Evolutionary conservation across 306 rosid species (phyloP).

Genomic region (Abrus pulchellus): DNA sequence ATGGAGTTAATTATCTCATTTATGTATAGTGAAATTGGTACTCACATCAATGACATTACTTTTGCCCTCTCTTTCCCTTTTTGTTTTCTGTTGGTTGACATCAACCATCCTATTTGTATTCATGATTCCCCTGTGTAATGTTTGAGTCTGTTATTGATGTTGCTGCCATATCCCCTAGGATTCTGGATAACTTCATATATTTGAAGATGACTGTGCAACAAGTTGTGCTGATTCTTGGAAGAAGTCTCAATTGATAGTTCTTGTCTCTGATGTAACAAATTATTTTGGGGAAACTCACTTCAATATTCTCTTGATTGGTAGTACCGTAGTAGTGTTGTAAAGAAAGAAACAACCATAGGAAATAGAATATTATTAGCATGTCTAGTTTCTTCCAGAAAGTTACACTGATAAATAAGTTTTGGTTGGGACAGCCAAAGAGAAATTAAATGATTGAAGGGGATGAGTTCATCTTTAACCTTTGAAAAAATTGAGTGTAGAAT

Average conservation of each 20-base stretch:
- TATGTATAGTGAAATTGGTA: conserved; percentile 28
- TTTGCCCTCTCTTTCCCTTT: conserved; percentile 22
- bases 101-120: conserved; percentile 9
- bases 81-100: not conserved
- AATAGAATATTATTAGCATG: conserved; percentile 29
- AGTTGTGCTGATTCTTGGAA: conserved; percentile 34
- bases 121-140: conserved; percentile 15
- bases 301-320: conserved; percentile 32
- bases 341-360: not conserved
- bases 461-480: not conserved
- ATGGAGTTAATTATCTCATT: conserved; percentile 45
- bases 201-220: not conserved
- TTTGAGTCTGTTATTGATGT: not conserved
- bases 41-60: conserved; percentile 10
- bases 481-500: not conserved
- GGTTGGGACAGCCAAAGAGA: not conserved
- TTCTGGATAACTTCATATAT: conserved; percentile 24
- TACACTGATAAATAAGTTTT: conserved; percentile 19
- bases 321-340: conserved; percentile 3
- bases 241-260: conserved; percentile 26
- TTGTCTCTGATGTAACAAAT: conserved; percentile 32
- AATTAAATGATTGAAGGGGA: not conserved
- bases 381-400: conserved; percentile 24
- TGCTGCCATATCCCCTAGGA: not conserved
- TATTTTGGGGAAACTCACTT: conserved; percentile 22